Conservation (phyloP, 441 rosid genomes). For the Macaranga tanarius region DNA sequence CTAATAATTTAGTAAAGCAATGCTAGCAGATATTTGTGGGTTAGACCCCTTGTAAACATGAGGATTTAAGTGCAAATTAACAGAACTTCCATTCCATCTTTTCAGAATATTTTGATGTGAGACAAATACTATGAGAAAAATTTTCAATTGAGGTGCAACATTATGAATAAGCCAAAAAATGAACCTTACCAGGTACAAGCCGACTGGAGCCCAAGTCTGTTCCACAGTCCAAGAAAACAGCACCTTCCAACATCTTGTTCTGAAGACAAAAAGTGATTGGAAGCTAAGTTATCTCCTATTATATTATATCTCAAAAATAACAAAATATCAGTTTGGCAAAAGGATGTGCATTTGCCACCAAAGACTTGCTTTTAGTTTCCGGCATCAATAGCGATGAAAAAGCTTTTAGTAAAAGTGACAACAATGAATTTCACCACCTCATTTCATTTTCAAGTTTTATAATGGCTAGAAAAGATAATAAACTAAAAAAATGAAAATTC, state of each 20-base stretch:
- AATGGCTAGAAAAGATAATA: too few species aligned
- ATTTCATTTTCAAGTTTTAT: background rate
- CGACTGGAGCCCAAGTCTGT: constrained; percentile 89
- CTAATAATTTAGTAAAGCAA: background rate
- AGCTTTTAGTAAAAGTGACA: background rate
- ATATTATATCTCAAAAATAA: background rate
- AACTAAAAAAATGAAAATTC: background rate
- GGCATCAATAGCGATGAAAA: background rate
- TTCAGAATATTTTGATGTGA: background rate
- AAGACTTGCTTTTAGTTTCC: background rate
- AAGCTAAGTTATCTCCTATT: background rate
- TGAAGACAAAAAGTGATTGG: constrained; percentile 28
- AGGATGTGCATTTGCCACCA: background rate
- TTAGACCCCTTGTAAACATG: background rate
- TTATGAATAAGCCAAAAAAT: constrained; percentile 16
- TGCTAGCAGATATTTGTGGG: background rate
- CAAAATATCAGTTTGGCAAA: too few species aligned
- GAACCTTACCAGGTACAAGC: constrained; percentile 81
- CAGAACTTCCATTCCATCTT: too few species aligned
- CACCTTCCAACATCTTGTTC: constrained; percentile 78
- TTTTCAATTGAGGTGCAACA: background rate
- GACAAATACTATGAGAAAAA: background rate
- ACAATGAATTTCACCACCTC: background rate
- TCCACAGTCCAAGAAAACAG: constrained; percentile 82
- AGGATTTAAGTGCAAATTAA: too few species aligned